phyloP scores from a whole-genome alignment of 2,329 filamentous ascomycete species.

The Penicillium sp. region DNA sequence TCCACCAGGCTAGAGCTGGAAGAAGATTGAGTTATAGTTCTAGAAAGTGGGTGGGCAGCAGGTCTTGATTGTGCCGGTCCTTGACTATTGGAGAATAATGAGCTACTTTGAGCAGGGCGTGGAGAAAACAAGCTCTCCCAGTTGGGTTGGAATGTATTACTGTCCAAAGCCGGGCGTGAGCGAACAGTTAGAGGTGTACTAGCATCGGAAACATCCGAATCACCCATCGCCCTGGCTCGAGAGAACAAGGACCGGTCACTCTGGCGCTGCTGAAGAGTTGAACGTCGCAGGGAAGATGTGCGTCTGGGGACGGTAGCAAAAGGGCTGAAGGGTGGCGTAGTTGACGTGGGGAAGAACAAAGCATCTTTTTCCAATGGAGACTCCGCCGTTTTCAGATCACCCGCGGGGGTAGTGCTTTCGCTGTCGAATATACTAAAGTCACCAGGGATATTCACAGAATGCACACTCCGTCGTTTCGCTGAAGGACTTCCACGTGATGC shows the following conservation, averaged over 20 bases:
- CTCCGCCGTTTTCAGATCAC: conserved; percentile 33
- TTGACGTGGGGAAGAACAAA: conserved; percentile 31
- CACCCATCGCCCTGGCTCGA: conserved; percentile 38
- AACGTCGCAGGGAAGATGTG: conserved; percentile 79
- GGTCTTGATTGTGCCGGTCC: conserved; percentile 49
- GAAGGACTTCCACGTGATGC: conserved; percentile 80
- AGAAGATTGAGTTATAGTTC: conserved; percentile 84
- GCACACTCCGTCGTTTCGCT: conserved; percentile 86
- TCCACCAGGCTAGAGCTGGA: conserved; percentile 78
- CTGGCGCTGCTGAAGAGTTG: conserved; percentile 84
- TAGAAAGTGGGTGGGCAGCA: conserved; percentile 77
- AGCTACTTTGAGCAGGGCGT: conserved; percentile 59
- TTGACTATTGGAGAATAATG: conserved; percentile 42
- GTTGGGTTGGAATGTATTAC: conserved; percentile 66
- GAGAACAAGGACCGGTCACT: conserved; percentile 66
- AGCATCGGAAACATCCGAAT: conserved; percentile 61
- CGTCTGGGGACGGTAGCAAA: conserved; percentile 67
- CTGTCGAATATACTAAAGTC: conserved; percentile 79
- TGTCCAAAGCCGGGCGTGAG: conserved; percentile 78
- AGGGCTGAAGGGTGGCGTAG: conserved; percentile 50
- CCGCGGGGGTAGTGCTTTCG: conserved; percentile 33
- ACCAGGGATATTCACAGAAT: conserved; percentile 68
- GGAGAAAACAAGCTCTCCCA: conserved; percentile 70
- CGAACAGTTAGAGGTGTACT: conserved; percentile 61
- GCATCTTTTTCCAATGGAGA: conserved; percentile 34